Conservation (phyloP, 371 early-diverging fungal species). For the Capniomyces stellatus region DNA sequence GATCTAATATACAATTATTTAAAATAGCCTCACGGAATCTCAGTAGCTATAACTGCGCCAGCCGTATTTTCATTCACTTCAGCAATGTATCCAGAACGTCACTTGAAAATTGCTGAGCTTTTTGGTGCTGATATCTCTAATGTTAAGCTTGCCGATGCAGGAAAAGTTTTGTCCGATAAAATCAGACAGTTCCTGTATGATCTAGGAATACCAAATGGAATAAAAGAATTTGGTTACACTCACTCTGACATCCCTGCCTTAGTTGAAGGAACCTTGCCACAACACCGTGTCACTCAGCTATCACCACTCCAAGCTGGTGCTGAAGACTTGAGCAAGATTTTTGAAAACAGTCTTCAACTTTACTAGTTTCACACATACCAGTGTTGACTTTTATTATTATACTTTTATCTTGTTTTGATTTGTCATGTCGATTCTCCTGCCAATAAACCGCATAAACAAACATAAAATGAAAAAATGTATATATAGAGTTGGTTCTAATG, state of each 20-base stretch:
- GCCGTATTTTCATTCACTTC: slow-evolving; percentile 77
- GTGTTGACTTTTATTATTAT: too few relatives aligned
- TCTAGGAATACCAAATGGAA: slow-evolving; percentile 66
- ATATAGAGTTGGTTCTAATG: too few relatives aligned
- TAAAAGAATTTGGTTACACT: slow-evolving; percentile 60
- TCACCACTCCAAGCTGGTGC: slow-evolving; percentile 52
- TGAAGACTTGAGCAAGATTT: slow-evolving; percentile 17
- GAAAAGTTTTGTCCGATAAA: slow-evolving; percentile 54
- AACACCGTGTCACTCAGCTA: slow-evolving; percentile 81
- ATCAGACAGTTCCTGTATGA: slow-evolving; percentile 52
- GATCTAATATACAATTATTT: too few relatives aligned
- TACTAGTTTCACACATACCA: slow-evolving; percentile 11
- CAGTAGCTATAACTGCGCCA: slow-evolving; percentile 75
- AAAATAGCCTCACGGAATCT: slow-evolving; percentile 44
- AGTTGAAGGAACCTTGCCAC: slow-evolving; percentile 75
- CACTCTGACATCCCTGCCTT: slow-evolving; percentile 45
- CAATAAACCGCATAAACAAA: too few relatives aligned
- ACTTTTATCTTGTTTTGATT: too few relatives aligned
- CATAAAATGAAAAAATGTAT: too few relatives aligned
- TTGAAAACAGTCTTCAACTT: slow-evolving; percentile 21
- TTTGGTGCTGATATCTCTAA: slow-evolving; percentile 55
- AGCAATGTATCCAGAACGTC: slow-evolving; percentile 61
- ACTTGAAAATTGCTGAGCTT: slow-evolving; percentile 60
- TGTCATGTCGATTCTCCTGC: too few relatives aligned
- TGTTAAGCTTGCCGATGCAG: slow-evolving; percentile 52